These are phyloP conservation scores for Neurospora sp. DNA, from an alignment of 495 filamentous ascomycete species.

Conservation along the genomic window DNA sequence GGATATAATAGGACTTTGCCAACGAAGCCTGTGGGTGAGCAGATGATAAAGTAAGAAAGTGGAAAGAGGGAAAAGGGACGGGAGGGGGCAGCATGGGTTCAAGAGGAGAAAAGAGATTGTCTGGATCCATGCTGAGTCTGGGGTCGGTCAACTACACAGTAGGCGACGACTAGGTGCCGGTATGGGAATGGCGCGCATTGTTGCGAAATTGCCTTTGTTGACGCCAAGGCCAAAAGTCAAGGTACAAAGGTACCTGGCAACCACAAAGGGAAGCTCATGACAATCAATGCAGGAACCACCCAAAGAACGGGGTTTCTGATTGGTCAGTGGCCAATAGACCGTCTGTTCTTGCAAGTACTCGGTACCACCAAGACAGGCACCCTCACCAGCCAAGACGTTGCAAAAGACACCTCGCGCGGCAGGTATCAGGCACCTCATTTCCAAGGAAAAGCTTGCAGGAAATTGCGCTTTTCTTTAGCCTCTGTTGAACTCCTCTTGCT, in stretches of 20 bases:
- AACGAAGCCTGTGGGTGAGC: conserved; percentile 40
- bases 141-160: not conserved
- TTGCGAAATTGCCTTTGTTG: not conserved
- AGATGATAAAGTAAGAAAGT: conserved; percentile 9
- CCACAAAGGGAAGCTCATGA: not conserved
- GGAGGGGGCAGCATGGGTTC: conserved; percentile 1
- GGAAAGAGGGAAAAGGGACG: not conserved
- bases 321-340: not conserved
- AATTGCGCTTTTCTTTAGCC: not conserved
- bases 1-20: conserved; percentile 37
- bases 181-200: not conserved
- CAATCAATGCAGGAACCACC: not conserved
- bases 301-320: too few relatives aligned
- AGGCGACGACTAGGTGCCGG: not conserved
- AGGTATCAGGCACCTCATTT: not conserved
- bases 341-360: not conserved
- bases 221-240: not conserved
- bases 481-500: not conserved
- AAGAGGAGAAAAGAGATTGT: not conserved
- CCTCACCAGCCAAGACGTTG: not conserved
- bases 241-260: not conserved
- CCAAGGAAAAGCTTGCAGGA: not conserved
- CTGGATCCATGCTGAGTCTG: not conserved
- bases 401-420: not conserved
- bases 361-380: not conserved